Evolutionary conservation across 1,139 yeast species (phyloP).

Genomic region (Kodamaea alishanica): DNA sequence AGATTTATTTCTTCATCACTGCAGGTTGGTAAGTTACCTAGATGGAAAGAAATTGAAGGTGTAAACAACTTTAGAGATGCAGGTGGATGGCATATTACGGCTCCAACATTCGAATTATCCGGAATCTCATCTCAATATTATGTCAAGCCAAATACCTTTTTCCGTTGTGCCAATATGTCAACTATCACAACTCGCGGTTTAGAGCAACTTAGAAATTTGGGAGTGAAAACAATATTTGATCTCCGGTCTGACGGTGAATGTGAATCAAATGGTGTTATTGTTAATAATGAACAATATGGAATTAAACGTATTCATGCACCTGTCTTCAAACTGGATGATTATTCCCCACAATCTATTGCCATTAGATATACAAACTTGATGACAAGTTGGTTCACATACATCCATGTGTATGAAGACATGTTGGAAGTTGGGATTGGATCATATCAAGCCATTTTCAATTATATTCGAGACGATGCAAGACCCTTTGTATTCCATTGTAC

Average conservation of each 20-base stretch:
- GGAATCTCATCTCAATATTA: constrained; percentile 20
- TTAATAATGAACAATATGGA: constrained; percentile 34
- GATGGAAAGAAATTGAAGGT: constrained; percentile 67
- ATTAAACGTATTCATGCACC: constrained; percentile 58
- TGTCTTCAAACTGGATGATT: constrained; percentile 52
- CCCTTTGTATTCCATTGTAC: constrained; percentile 72
- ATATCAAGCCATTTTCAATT: constrained; percentile 47
- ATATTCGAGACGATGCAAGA: constrained; percentile 50
- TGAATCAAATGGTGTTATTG: constrained; percentile 45
- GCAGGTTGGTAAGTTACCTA: constrained; percentile 37
- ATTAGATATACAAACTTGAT: constrained; percentile 53
- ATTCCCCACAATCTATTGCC: constrained; percentile 66
- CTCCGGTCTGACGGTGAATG: constrained; percentile 65
- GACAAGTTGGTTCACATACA: constrained; percentile 63
- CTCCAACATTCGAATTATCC: constrained; percentile 24
- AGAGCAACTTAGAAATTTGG: constrained; percentile 37
- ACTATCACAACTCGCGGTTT: constrained; percentile 48
- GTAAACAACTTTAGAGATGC: constrained; percentile 72
- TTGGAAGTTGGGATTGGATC: constrained; percentile 45
- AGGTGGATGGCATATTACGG: constrained; percentile 64
- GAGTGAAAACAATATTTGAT: constrained; percentile 61
- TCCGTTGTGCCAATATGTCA: constrained; percentile 61
- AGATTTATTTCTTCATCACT: constrained; percentile 45
- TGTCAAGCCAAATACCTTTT: constrained; percentile 56
- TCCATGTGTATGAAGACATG: constrained; percentile 60